Conservation (phyloP, 768 basidiomycete species). For the Tylopilus subfusipes region DNA sequence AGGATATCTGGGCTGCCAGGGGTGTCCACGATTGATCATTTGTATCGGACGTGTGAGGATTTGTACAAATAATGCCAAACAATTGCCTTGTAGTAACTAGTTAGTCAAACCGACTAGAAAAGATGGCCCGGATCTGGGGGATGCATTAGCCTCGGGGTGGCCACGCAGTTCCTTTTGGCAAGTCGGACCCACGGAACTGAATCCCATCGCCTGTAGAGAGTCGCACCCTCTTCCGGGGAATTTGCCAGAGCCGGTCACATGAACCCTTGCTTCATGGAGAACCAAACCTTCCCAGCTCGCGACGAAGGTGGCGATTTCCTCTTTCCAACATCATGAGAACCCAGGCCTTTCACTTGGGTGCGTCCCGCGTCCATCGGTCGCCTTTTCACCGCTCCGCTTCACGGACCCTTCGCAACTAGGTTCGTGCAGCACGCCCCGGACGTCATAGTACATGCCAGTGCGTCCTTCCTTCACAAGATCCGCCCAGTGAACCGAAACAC, state of each 20-base stretch:
- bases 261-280: conserved; percentile 4
- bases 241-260: conserved; percentile 12
- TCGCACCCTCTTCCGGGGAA: neutral
- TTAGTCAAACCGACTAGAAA: neutral
- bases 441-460: conserved; percentile 17
- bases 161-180: neutral
- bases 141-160: neutral
- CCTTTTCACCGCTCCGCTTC: conserved; percentile 18
- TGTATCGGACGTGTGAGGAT: neutral
- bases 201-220: conserved; percentile 6
- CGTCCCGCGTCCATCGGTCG: conserved; percentile 6
- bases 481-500: conserved; percentile 9
- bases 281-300: conserved; percentile 12
- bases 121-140: neutral
- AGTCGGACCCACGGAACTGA: neutral
- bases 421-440: conserved; percentile 2
- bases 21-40: neutral
- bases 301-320: conserved; percentile 4
- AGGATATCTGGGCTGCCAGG: neutral
- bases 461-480: conserved; percentile 26
- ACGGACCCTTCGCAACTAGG: neutral
- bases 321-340: conserved; percentile 16
- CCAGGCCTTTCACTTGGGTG: conserved; percentile 5
- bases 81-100: neutral
- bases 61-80: conserved; percentile 11